phyloP scores from a whole-genome alignment of 1,284 basidiomycete species.

The Sanguinoderma infundibulare region DNA sequence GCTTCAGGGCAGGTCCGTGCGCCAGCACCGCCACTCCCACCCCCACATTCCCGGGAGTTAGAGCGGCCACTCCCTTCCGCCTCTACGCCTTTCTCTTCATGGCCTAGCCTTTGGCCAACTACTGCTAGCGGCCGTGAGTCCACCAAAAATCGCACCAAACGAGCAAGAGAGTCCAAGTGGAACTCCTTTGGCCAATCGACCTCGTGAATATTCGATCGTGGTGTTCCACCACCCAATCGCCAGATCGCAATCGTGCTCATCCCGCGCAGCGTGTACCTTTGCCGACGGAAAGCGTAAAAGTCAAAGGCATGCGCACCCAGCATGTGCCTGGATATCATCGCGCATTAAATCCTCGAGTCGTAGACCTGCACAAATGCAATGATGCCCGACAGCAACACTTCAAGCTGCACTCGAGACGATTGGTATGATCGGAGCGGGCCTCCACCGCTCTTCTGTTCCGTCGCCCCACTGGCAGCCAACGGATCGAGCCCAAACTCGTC shows the following conservation, averaged over 20 bases:
- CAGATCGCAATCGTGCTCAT: not conserved
- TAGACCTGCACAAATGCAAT: too few relatives aligned
- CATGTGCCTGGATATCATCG: not conserved
- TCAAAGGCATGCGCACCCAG: not conserved
- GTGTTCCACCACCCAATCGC: not conserved
- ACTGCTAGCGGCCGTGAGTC: not conserved
- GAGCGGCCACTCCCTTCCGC: constrained; percentile 8
- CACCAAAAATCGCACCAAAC: not conserved
- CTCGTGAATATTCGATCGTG: too few relatives aligned
- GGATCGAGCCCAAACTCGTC: not conserved
- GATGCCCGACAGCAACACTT: too few relatives aligned
- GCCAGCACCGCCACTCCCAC: constrained; percentile 18
- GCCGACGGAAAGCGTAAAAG: constrained; percentile 1
- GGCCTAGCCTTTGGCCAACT: not conserved
- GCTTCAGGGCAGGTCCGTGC: constrained; percentile 32
- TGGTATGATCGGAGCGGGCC: not conserved
- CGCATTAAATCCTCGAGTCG: too few relatives aligned
- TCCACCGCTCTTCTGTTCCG: not conserved
- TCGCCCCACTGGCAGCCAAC: not conserved
- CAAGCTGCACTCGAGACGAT: not conserved
- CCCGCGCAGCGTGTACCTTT: not conserved
- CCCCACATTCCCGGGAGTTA: constrained; percentile 13
- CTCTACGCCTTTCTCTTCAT: not conserved
- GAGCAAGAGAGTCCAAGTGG: not conserved
- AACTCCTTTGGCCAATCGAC: not conserved